Evolutionary conservation across 2,329 filamentous ascomycete genomes (phyloP).

Genomic region (Zopfia rhizophila): DNA sequence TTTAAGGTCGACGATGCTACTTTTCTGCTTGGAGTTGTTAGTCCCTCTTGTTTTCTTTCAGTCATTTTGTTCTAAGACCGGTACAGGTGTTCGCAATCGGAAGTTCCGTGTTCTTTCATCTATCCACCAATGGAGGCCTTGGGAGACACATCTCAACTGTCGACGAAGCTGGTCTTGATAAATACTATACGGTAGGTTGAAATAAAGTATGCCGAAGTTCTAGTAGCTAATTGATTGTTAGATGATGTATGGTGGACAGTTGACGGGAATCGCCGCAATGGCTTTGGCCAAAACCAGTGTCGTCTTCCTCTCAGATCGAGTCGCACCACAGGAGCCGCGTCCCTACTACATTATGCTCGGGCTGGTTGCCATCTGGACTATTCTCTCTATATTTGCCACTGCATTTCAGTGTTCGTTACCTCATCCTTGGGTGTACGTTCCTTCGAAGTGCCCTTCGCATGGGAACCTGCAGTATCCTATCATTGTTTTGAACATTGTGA

Average conservation of each 20-base stretch:
- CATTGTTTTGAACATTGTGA: conserved; percentile 31
- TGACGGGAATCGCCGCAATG: conserved; percentile 27
- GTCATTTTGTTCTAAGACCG: not conserved
- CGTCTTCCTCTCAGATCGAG: conserved; percentile 29
- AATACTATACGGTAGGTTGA: conserved; percentile 29
- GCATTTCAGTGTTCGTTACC: conserved; percentile 21
- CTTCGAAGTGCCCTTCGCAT: conserved; percentile 20
- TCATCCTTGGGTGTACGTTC: conserved; percentile 14
- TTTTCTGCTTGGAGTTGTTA: conserved; percentile 19
- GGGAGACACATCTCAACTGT: conserved; percentile 19
- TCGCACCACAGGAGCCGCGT: conserved; percentile 26
- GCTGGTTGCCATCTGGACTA: conserved; percentile 21
- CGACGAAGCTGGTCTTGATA: conserved; percentile 5
- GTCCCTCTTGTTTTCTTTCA: not conserved
- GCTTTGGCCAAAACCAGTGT: conserved; percentile 29
- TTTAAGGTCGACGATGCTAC: conserved; percentile 24
- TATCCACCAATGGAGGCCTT: conserved; percentile 28
- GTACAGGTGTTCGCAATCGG: conserved; percentile 17
- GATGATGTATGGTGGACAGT: conserved; percentile 21
- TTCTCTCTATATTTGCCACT: conserved; percentile 24
- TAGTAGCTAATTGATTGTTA: conserved; percentile 12
- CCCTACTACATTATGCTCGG: conserved; percentile 21
- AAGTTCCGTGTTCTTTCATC: conserved; percentile 22
- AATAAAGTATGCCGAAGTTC: not conserved
- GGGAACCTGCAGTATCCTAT: conserved; percentile 26